Base-by-base conservation (phyloP, 352 stramenopile genomes). In the Peronospora destructor region DNA sequence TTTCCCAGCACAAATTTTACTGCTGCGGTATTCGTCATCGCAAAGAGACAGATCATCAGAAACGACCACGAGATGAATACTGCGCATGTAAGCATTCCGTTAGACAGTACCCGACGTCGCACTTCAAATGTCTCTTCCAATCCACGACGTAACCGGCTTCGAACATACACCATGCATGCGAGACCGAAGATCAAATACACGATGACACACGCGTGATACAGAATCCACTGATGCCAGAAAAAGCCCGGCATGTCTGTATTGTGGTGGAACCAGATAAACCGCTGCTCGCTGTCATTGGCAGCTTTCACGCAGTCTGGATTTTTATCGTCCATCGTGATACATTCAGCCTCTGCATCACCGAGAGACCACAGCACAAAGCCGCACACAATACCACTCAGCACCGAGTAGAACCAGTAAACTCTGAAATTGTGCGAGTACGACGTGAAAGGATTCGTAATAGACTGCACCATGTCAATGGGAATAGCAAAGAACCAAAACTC, bases 401-500 rank as follows among this genome's bases (percentile, higher is more conserved):
- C 54, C 35, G 80, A 85, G 42, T 89, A 91, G 51, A 91, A 77
- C 76, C 79, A 88, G 63, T 94, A 94, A 7, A 88, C 53, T 5
- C 75, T 65, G 13, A 89, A 75, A 59, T 94, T 94, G 59, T 88
- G 59, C 39, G 77, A 61, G 53, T 92, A 94, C 29, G 81, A 92
- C 38, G 84, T 91, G 59, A 94, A 94, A 9, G 84, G 84, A 56
- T 94, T 94, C 17, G 84, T 91, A 53, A 94, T 85, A 16, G 79
- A 91, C 72, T 94, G 82, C 34, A 91, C 73, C 62, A 94, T 84
- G 53, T 94, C 84, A 40, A 92, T 85, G 6, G 78, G 79, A 54
- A 94, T 94, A 14, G 82, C 82, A 45, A 90, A 91, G 69, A 91
- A 94, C 84, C 84, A 92, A 38, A 91, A 92, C 44, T 94, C 84